A percentile compares a stretch with the other conserved stretches of the same genome.
Evolutionary conservation across 2,329 filamentous ascomycete species (phyloP).

Genomic region (Venturia carpophila): DNA sequence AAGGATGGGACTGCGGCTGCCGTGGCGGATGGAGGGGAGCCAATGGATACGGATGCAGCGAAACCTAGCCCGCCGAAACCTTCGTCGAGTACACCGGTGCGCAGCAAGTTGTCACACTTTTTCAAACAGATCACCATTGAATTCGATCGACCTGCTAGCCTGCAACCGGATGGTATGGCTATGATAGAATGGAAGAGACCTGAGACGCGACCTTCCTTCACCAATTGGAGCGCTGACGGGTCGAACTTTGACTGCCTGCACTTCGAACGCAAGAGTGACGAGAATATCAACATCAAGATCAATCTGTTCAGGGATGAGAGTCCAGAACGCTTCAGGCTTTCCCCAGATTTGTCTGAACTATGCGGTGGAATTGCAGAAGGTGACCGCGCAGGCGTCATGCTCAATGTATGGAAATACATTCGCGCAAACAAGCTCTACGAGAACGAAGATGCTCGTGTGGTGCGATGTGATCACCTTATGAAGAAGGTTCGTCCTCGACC

Average conservation of each 20-base stretch:
- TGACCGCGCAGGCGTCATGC: constrained; percentile 77
- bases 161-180: constrained; percentile 55
- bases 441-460: constrained; percentile 87
- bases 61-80: constrained; percentile 20
- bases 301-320: constrained; percentile 78
- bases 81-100: constrained; percentile 26
- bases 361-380: constrained; percentile 44
- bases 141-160: constrained; percentile 49
- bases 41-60: constrained; percentile 54
- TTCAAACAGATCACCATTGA: constrained; percentile 70
- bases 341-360: constrained; percentile 10
- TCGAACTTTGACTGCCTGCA: constrained; percentile 84
- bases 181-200: constrained; percentile 85
- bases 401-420: constrained; percentile 94
- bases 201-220: constrained; percentile 48
- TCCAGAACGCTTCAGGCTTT: constrained; percentile 71
- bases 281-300: constrained; percentile 85
- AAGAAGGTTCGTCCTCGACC: constrained; percentile 53
- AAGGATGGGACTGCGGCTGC: constrained; percentile 34
- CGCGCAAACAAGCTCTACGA: constrained; percentile 79
- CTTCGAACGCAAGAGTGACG: constrained; percentile 86
- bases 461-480: constrained; percentile 79
- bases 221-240: constrained; percentile 29
- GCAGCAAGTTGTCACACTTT: constrained; percentile 63
- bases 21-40: constrained; percentile 39